Percentiles rank a stretch among this genome's conserved stretches.
phyloP scores from a whole-genome alignment of 1,284 basidiomycete species.

The Sanghuangporus weigelae region DNA sequence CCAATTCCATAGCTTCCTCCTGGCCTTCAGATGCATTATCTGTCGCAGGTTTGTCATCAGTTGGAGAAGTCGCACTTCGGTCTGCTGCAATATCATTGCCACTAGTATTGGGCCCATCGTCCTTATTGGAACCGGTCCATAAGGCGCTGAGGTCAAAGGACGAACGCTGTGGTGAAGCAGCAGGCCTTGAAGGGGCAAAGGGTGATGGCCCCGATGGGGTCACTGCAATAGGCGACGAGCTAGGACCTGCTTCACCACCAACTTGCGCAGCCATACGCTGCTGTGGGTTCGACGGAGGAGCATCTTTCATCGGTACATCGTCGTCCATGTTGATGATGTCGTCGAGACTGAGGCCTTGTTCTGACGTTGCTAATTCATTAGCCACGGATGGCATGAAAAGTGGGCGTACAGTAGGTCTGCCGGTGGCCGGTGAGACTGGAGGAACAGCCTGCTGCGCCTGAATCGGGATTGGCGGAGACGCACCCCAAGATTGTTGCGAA shows the following conservation, averaged over 20 bases:
- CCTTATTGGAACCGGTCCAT: slow-evolving; percentile 43
- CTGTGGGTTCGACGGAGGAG: slow-evolving; percentile 18
- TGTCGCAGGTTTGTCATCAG: slow-evolving; percentile 19
- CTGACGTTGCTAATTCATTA: slow-evolving; percentile 38
- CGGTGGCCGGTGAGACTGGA: slow-evolving; percentile 19
- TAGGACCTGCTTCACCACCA: slow-evolving; percentile 10
- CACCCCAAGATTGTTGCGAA: slow-evolving; percentile 51
- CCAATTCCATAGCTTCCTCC: slow-evolving; percentile 37
- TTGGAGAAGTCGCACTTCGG: slow-evolving; percentile 9
- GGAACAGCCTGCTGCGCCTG: slow-evolving; percentile 30
- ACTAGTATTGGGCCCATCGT: slow-evolving; percentile 22
- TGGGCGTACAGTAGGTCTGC: slow-evolving; percentile 32
- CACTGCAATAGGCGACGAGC: slow-evolving; percentile 19
- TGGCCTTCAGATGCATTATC: slow-evolving; percentile 30
- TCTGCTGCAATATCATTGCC: slow-evolving; percentile 3
- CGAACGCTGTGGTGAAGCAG: slow-evolving; percentile 26
- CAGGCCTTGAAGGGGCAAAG: slow-evolving; percentile 35
- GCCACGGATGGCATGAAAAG: slow-evolving; percentile 35
- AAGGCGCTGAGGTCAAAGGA: slow-evolving; percentile 70
- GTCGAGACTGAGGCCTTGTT: slow-evolving; percentile 65
- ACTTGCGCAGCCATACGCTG: slow-evolving; percentile 12
- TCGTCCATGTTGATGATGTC: slow-evolving; percentile 78
- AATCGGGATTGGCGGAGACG: slow-evolving; percentile 47
- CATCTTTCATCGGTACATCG: slow-evolving; percentile 35
- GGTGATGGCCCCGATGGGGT: slow-evolving; percentile 39